A percentile compares a stretch with the other conserved stretches of the same genome.
Conservation (phyloP, 2,329 filamentous ascomycete species). For the Ciborinia camelliae region DNA sequence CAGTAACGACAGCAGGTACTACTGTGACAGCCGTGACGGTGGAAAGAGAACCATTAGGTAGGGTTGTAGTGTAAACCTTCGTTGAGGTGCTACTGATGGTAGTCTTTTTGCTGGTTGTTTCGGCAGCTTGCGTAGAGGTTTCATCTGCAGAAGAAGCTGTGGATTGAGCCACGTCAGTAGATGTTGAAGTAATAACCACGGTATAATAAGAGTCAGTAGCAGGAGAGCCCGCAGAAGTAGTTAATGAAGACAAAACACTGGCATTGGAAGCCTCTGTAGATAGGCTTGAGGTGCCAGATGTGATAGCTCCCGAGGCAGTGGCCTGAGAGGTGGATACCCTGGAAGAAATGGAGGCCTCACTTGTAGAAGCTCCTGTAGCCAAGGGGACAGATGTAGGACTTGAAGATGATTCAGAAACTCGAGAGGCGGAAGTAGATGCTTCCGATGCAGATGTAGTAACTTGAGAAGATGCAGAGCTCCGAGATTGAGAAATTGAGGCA, state of each 20-base stretch:
- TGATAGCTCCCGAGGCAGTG: slow-evolving; percentile 22
- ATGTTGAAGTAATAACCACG: slow-evolving; percentile 21
- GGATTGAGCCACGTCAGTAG: slow-evolving; percentile 18
- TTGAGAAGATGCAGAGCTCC: slow-evolving; percentile 16
- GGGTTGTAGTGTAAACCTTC: slow-evolving; percentile 33
- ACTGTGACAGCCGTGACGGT: slow-evolving; percentile 32
- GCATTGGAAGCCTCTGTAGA: slow-evolving; percentile 27
- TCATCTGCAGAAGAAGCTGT: slow-evolving; percentile 21
- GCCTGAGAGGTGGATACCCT: slow-evolving; percentile 14
- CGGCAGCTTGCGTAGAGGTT: slow-evolving; percentile 18
- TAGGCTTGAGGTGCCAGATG: slow-evolving; percentile 20
- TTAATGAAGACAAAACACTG: slow-evolving; percentile 19
- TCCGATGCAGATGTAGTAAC: neutral
- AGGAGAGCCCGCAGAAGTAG: slow-evolving; percentile 21
- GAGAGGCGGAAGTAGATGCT: slow-evolving; percentile 8
- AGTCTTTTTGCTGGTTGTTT: slow-evolving; percentile 17
- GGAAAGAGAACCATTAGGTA: slow-evolving; percentile 28
- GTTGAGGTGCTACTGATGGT: slow-evolving; percentile 16
- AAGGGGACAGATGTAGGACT: neutral
- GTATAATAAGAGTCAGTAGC: slow-evolving; percentile 16
- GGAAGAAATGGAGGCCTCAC: slow-evolving; percentile 14
- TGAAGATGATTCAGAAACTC: slow-evolving; percentile 2
- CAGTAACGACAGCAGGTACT: slow-evolving; percentile 29
- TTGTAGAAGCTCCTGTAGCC: slow-evolving; percentile 17
- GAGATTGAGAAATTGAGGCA: slow-evolving; percentile 9